Conservation (phyloP, 768 basidiomycete genomes). For the Mycena olivaceomarginata region DNA sequence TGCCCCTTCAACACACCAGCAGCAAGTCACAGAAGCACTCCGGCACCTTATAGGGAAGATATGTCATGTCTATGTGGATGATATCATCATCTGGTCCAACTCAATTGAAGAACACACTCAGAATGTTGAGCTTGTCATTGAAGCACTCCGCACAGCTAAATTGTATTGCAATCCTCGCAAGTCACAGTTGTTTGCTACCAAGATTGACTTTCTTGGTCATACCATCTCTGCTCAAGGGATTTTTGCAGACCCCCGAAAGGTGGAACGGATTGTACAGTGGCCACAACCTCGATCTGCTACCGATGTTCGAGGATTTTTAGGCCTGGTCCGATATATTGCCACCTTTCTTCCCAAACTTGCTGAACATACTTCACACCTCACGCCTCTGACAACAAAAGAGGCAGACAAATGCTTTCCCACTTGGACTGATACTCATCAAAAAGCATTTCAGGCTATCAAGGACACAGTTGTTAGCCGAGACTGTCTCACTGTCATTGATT, state of each 20-base stretch:
- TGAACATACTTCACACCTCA: neutral
- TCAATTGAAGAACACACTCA: neutral
- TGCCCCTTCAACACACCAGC: too few species aligned
- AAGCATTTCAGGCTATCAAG: neutral
- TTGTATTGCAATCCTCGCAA: too few species aligned
- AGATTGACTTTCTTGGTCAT: too few species aligned
- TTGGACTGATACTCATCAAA: neutral
- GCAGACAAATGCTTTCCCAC: neutral
- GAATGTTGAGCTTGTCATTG: too few species aligned
- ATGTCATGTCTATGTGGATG: neutral
- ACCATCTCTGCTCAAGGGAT: too few species aligned
- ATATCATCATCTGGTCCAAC: conserved; percentile 5
- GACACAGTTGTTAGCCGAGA: neutral
- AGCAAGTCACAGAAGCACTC: too few species aligned
- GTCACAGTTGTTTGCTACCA: too few species aligned
- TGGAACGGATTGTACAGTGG: conserved; percentile 47
- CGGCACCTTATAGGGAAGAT: too few species aligned
- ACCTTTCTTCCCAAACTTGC: conserved; percentile 40
- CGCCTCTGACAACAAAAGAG: neutral
- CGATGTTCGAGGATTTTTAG: conserved; percentile 51
- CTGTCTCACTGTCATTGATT: neutral
- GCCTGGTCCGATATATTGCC: conserved; percentile 47
- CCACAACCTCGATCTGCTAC: conserved; percentile 37
- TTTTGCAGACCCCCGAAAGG: conserved; percentile 48
- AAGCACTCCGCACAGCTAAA: too few species aligned